A percentile compares a stretch with the other conserved stretches of the same genome.
Conservation (phyloP, 2,329 filamentous ascomycete species). For the Pseudogymnoascus sp. region DNA sequence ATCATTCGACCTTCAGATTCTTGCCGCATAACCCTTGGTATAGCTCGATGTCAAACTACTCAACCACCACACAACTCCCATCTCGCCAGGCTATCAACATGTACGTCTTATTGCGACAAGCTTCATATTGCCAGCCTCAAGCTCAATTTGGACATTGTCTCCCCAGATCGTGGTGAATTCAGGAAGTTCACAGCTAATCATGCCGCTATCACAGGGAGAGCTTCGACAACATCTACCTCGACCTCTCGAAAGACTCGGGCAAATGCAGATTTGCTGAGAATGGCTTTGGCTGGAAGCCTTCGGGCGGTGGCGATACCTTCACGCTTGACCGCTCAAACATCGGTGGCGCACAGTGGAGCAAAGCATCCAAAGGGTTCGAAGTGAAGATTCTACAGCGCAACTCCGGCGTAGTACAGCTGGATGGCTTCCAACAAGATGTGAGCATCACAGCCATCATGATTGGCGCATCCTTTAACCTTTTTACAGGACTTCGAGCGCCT, state of each 20-base stretch:
- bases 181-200: neutral
- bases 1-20: constrained; percentile 4
- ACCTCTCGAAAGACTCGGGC: constrained; percentile 85
- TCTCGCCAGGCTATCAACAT: constrained; percentile 1
- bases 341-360: constrained; percentile 84
- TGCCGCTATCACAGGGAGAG: constrained; percentile 56
- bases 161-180: neutral
- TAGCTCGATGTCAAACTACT: neutral
- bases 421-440: constrained; percentile 86
- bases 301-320: constrained; percentile 80
- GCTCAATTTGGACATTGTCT: neutral
- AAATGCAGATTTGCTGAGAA: constrained; percentile 93
- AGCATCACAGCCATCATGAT: constrained; percentile 19
- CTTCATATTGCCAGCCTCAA: neutral
- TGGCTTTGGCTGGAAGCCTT: constrained; percentile 91
- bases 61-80: constrained; percentile 2
- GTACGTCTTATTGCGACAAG: neutral
- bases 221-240: constrained; percentile 95
- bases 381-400: constrained; percentile 83
- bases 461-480: constrained; percentile 14
- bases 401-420: constrained; percentile 81
- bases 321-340: constrained; percentile 86
- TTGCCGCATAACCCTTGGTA: constrained; percentile 8
- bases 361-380: constrained; percentile 85
- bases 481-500: constrained; percentile 78